phyloP scores from a whole-genome alignment of 306 rosid species.

The Myrica gale region DNA sequence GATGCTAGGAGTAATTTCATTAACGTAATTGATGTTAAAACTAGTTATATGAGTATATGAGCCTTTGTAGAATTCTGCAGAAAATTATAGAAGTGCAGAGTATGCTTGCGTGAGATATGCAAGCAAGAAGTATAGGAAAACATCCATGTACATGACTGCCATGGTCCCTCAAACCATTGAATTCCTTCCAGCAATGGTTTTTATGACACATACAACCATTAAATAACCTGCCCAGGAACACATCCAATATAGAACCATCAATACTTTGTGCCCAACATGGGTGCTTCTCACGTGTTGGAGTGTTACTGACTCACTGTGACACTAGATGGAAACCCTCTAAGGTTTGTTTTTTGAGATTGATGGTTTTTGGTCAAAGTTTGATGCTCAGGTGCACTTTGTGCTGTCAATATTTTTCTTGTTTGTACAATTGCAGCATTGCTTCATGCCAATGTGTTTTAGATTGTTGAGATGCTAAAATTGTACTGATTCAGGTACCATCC shows the following conservation, averaged over 20 bases:
- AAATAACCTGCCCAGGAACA: not conserved
- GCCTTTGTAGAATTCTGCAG: no score
- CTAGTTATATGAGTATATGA: no score
- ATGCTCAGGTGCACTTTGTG: constrained; percentile 5
- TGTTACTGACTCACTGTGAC: not conserved
- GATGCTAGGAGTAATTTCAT: no score
- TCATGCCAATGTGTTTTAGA: constrained; percentile 16
- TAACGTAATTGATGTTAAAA: no score
- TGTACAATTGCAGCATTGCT: constrained; percentile 20
- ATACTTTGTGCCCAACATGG: not conserved
- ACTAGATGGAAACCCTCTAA: not conserved
- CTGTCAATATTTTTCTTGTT: constrained; percentile 30
- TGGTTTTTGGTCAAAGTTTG: not conserved
- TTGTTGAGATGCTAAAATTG: constrained; percentile 15
- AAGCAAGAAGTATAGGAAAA: not conserved
- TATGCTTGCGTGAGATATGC: not conserved
- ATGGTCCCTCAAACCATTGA: not conserved
- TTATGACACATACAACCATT: not conserved
- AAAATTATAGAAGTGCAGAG: no score
- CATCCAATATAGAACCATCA: not conserved
- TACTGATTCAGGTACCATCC: constrained; percentile 84
- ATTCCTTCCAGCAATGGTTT: not conserved
- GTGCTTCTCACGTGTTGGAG: not conserved
- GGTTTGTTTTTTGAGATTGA: not conserved
- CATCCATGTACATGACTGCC: not conserved